Evolutionary conservation across 345 rosid species (phyloP), one percentile per base, ranked within the genome.

Genomic region (Ailanthus altissimus): DNA sequence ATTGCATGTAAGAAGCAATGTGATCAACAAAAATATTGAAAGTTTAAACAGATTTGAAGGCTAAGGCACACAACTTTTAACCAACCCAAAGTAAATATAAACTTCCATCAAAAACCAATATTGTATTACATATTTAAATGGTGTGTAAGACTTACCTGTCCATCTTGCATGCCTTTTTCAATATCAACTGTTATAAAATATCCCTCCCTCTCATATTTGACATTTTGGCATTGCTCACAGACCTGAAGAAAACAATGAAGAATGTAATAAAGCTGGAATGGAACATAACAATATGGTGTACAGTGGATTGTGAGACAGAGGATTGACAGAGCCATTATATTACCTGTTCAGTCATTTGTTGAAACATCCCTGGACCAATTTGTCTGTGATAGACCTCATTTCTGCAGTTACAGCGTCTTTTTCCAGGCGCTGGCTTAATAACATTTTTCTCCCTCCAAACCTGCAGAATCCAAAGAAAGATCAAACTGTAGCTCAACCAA

Each of bases 291-390:
- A 40, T 57, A 36, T 42, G 12, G 12, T 43, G 18, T 18, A 18
- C 70, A 53, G 51, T 3, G 23, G 38, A 60, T 42, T 43, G 47
- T 2, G 40, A 25, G 43, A 51, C 21, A 45, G 38, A 43, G 32
- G 23, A 14, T 54, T 21, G 10, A 13, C 40, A 12, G 56, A 67
- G 61, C n/a, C 56, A 25, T 21, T 21, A 36, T 32, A 56, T n/a
- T 80, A 93, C 99, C 98, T 91, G 91, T 75, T 97, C 97, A 36
- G 98, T 94, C 98, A 94, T 97, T 84, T 97, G 99, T 79, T 97
- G 99, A 85, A 92, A 97, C 98, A 97, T 97, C 73, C 99, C 98
- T 6, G 99, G 99, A 83, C 98, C 99, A 82, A 97, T 91, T 88
- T 97, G 99, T 84, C 85, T 91, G 85, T 94, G 99, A 72, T 94